These are phyloP conservation scores for Pestalotiopsis sp. DNA, from an alignment of 2,329 filamentous ascomycete species.

Conservation along the genomic window DNA sequence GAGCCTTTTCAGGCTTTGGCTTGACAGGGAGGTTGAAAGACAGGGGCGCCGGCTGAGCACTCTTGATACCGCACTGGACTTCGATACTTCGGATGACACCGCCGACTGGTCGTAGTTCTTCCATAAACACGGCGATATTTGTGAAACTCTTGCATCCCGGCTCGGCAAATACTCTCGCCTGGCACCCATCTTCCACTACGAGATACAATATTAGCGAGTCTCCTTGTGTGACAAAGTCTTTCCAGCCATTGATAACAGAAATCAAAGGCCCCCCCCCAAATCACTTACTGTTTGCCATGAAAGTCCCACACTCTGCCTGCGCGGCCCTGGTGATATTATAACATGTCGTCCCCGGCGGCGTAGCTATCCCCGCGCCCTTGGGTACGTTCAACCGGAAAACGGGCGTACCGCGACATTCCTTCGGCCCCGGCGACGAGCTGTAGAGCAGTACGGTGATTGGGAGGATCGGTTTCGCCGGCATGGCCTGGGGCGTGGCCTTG, in stretches of 20 bases:
- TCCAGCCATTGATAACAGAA: no score
- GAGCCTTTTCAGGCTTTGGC: neutral
- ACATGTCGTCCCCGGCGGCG: conserved; percentile 30
- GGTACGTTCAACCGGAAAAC: conserved; percentile 30
- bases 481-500: conserved; percentile 40
- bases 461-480: conserved; percentile 35
- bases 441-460: conserved; percentile 51
- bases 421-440: conserved; percentile 36
- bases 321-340: conserved; percentile 33
- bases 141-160: conserved; percentile 33
- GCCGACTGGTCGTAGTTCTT: conserved; percentile 34
- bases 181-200: conserved; percentile 35
- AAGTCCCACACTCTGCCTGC: conserved; percentile 35
- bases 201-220: neutral
- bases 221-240: no score
- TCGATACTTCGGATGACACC: conserved; percentile 37
- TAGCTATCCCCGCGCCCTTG: conserved; percentile 19
- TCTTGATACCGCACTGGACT: conserved; percentile 35
- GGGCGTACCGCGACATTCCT: conserved; percentile 35
- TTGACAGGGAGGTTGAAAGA: conserved; percentile 17
- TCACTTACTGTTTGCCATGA: conserved; percentile 31
- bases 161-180: conserved; percentile 39
- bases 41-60: conserved; percentile 27
- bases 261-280: no score
- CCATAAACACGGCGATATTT: conserved; percentile 40